Percentiles rank a stretch among this genome's conserved stretches.
These are phyloP conservation scores for Gyrodon lividus DNA, from an alignment of 768 basidiomycete genomes.

Conservation along the genomic window DNA sequence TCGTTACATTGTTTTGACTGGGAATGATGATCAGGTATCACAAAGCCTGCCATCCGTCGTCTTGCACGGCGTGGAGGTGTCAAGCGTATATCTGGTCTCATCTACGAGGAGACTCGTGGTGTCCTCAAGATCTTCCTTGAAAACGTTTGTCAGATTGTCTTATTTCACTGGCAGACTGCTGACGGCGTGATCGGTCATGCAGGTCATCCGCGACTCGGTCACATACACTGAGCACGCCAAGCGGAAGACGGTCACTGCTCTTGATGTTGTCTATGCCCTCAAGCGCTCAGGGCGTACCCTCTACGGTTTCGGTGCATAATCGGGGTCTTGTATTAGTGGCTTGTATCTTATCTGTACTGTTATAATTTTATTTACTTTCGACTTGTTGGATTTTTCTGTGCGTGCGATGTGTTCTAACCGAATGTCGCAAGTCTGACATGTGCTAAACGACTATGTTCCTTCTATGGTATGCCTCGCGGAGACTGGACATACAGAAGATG, in stretches of 20 bases:
- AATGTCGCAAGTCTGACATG: too few relatives aligned
- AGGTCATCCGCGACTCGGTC: conserved; percentile 95
- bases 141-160: conserved; percentile 72
- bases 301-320: conserved; percentile 55
- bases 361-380: conserved; percentile 21
- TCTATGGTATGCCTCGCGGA: too few relatives aligned
- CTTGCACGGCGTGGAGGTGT: conserved; percentile 96
- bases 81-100: conserved; percentile 84
- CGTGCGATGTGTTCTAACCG: too few relatives aligned
- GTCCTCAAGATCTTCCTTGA: conserved; percentile 88
- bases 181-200: background rate
- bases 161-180: conserved; percentile 33
- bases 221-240: conserved; percentile 99
- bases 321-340: background rate
- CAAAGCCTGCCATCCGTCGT: conserved; percentile 93
- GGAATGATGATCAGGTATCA: conserved; percentile 59
- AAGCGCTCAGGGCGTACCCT: conserved; percentile 86
- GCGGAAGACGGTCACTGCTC: conserved; percentile 91
- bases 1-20: too few relatives aligned
- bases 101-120: conserved; percentile 89
- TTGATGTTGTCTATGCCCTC: conserved; percentile 88
- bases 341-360: conserved; percentile 29
- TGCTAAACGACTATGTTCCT: too few relatives aligned
- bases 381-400: background rate
- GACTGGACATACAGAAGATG: too few relatives aligned